phyloP scores from a whole-genome alignment of 352 stramenopile genomes.

The Phytophthora sansomeana region DNA sequence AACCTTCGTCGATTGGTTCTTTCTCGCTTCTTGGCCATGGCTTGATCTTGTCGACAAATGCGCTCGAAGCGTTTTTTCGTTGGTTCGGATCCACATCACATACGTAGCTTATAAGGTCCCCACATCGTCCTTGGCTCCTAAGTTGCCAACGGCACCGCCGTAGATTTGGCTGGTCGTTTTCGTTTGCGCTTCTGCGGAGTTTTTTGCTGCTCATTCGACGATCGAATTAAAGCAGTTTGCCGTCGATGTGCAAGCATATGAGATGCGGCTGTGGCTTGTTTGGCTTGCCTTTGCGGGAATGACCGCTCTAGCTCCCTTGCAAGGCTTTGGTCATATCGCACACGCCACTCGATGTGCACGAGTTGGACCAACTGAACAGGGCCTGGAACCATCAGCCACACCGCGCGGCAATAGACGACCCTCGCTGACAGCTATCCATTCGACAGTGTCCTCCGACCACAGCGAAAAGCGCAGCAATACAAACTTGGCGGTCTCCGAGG shows the following conservation, averaged over 20 bases:
- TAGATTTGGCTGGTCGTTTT: constrained; percentile 38
- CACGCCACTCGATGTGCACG: constrained; percentile 44
- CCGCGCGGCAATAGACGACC: constrained; percentile 78
- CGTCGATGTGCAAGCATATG: constrained; percentile 27
- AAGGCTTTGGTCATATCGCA: constrained; percentile 59
- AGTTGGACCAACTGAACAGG: constrained; percentile 52
- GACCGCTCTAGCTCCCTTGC: constrained; percentile 64
- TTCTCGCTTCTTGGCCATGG: constrained; percentile 22
- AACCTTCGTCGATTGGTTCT: constrained; percentile 21
- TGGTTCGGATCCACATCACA: constrained; percentile 11
- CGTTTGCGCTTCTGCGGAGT: constrained; percentile 48
- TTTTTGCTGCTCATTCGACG: constrained; percentile 34
- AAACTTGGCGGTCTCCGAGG: constrained; percentile 52
- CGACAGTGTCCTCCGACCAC: constrained; percentile 60
- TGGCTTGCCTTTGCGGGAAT: constrained; percentile 51
- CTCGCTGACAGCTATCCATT: constrained; percentile 79
- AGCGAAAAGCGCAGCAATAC: constrained; percentile 71
- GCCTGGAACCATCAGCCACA: constrained; percentile 57
- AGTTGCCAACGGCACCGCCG: constrained; percentile 16
- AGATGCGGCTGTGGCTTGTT: constrained; percentile 32
- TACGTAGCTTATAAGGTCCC: constrained; percentile 18
- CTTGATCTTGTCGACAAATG: constrained; percentile 14
- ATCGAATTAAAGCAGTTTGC: constrained; percentile 14
- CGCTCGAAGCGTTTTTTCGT: constrained; percentile 13
- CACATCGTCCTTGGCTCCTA: constrained; percentile 13